These are phyloP conservation scores for Daldinia loculata DNA, from an alignment of 495 filamentous ascomycete genomes.

Conservation along the genomic window DNA sequence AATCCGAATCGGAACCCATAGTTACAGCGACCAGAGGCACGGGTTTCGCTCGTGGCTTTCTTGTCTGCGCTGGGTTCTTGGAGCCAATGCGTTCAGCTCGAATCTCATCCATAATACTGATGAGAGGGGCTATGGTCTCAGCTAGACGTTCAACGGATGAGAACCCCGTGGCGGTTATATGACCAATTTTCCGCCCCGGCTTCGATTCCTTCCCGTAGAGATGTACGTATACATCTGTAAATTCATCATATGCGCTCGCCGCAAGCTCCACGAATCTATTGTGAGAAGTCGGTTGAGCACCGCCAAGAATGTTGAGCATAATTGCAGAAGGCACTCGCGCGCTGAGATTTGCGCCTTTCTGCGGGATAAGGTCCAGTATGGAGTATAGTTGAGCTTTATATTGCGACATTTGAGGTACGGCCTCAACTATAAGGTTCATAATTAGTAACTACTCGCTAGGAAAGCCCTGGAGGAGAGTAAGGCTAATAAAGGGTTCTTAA, in stretches of 20 bases:
- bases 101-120: constrained; percentile 70
- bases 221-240: constrained; percentile 67
- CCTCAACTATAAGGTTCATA: constrained; percentile 66
- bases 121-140: constrained; percentile 70
- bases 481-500: not conserved
- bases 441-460: constrained; percentile 1
- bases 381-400: constrained; percentile 90
- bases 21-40: constrained; percentile 79
- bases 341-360: constrained; percentile 65
- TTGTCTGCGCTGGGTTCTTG: constrained; percentile 39
- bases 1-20: constrained; percentile 96
- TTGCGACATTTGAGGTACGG: constrained; percentile 83
- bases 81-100: constrained; percentile 62
- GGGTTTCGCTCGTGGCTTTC: constrained; percentile 33
- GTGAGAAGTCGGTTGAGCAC: constrained; percentile 73
- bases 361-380: constrained; percentile 79
- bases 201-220: constrained; percentile 92
- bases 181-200: constrained; percentile 92
- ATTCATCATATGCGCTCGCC: constrained; percentile 63
- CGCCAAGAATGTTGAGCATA: constrained; percentile 97
- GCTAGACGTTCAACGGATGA: constrained; percentile 77
- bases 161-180: constrained; percentile 77
- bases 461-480: not conserved
- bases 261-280: constrained; percentile 70
- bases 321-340: constrained; percentile 71